Percentiles rank a stretch among this genome's conserved stretches.
phyloP scores from a whole-genome alignment of 1,139 yeast genomes.

The Magnusiomyces suaveolens region DNA sequence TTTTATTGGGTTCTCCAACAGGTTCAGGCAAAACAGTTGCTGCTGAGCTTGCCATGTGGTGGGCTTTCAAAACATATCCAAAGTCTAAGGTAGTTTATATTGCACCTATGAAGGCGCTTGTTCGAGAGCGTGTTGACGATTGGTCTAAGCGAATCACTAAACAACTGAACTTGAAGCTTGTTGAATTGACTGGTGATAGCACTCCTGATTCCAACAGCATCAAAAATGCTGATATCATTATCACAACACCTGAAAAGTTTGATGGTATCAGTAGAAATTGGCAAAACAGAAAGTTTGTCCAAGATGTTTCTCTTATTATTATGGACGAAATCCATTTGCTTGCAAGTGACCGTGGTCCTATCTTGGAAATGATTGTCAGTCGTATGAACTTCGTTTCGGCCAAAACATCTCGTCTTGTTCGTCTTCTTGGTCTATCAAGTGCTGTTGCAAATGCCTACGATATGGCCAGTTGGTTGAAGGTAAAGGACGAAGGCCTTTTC shows the following conservation, averaged over 20 bases:
- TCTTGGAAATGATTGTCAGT: constrained; percentile 95
- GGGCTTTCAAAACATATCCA: constrained; percentile 74
- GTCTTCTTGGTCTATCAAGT: constrained; percentile 89
- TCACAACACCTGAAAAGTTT: constrained; percentile 96
- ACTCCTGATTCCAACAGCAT: constrained; percentile 82
- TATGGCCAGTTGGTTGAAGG: constrained; percentile 97
- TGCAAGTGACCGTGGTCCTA: constrained; percentile 97
- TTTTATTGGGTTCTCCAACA: constrained; percentile 94
- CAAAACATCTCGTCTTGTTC: constrained; percentile 61
- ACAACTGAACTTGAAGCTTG: constrained; percentile 46
- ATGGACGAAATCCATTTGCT: constrained; percentile 97
- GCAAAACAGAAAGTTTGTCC: constrained; percentile 92
- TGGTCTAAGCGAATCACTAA: constrained; percentile 67
- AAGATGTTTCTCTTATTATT: constrained; percentile 78
- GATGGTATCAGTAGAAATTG: constrained; percentile 98
- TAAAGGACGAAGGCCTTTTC: constrained; percentile 66
- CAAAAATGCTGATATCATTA: constrained; percentile 81
- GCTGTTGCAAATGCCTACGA: constrained; percentile 97
- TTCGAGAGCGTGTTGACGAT: constrained; percentile 91
- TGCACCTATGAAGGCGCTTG: constrained; percentile 98
- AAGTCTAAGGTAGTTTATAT: constrained; percentile 83
- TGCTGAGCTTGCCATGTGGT: constrained; percentile 96
- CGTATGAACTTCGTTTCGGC: constrained; percentile 89
- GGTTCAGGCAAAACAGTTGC: constrained; percentile 98
- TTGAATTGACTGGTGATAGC: constrained; percentile 94